Evolutionary conservation across 2,329 filamentous ascomycete genomes (phyloP), one percentile per base, ranked within the genome.

Genomic region (Torrubiella hemipterigena): DNA sequence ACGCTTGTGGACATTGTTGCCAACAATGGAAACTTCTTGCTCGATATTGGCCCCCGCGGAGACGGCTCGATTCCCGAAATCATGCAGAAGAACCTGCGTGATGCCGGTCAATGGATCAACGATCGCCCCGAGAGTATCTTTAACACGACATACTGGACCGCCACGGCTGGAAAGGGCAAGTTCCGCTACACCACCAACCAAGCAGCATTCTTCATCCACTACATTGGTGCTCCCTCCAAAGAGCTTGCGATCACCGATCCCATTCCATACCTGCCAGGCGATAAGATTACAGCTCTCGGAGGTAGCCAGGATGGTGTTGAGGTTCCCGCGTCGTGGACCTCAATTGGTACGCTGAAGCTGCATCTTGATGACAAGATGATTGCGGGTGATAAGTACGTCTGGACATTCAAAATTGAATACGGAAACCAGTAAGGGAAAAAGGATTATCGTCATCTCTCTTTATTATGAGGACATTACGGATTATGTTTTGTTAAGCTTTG

Each of bases 11-110:
- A 72, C 36, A 69, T 70, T 38, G 57, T 67, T 0, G 55, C 55
- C 34, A 71, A 70, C 46, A 70, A 71, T 32, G 67, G 67, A 1
- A 74, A 74, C 38, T 55, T 74, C 31, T 39, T 75, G 31, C 55
- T 74, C 0, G 65, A 75, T 34, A 55, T 75, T 24, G 69, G 71
- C 0, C 71, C 71, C 0, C 55, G 44, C n/a, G 66, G 66, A 2
- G 59, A 75, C 39, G 70, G 71, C 1, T 63, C 56, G 1, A 67
- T 77, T 21, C 51, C 67, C 4, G 54, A 63, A 5, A 48, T 59
- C 3, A 67, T 71, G 46, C 48, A 58, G 20, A 45, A 54, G 1
- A 59, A 63, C 38, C 47, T 77, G 12, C 53, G 60, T 0, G 56
- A 59, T 24, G 70, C 69, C 0, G 72, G 71, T 0, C 38, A 30